Conservation (phyloP, 371 early-diverging fungal genomes). For the Circinella umbellata region DNA sequence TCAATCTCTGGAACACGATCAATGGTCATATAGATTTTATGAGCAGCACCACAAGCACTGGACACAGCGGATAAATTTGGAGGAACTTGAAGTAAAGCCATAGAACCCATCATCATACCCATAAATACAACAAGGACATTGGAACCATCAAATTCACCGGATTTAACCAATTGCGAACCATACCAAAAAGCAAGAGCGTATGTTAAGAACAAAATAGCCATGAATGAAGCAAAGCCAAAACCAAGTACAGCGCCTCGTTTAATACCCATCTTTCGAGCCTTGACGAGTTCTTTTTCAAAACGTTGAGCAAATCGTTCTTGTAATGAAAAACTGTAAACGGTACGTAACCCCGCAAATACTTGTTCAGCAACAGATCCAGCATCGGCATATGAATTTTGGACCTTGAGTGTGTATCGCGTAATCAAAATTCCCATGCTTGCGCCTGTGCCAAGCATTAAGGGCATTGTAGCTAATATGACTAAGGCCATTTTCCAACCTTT, state of each 20-base stretch:
- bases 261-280: slow-evolving; percentile 44
- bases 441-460: slow-evolving; percentile 48
- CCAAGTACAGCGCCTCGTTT: slow-evolving; percentile 50
- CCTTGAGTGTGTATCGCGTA: slow-evolving; percentile 36
- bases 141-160: slow-evolving; percentile 17
- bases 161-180: slow-evolving; percentile 56
- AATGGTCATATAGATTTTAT: slow-evolving; percentile 77
- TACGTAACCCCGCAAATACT: slow-evolving; percentile 80
- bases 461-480: slow-evolving; percentile 74
- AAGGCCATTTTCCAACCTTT: slow-evolving; percentile 80
- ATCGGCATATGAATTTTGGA: slow-evolving; percentile 62
- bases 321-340: slow-evolving; percentile 81
- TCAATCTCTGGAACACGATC: slow-evolving; percentile 81
- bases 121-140: slow-evolving; percentile 72
- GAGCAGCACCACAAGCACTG: slow-evolving; percentile 71
- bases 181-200: slow-evolving; percentile 77
- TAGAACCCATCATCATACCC: slow-evolving; percentile 70
- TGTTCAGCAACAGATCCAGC: slow-evolving; percentile 89
- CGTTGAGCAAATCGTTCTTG: slow-evolving; percentile 66
- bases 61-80: slow-evolving; percentile 67
- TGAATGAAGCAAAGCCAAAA: slow-evolving; percentile 55
- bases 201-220: slow-evolving; percentile 60
- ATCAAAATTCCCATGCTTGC: slow-evolving; percentile 68
- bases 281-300: slow-evolving; percentile 55
- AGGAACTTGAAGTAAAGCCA: slow-evolving; percentile 50